A percentile compares a stretch with the other conserved stretches of the same genome.
phyloP scores from a whole-genome alignment of 2,329 filamentous ascomycete genomes.

The Calonectria pseudoreteaudii region DNA sequence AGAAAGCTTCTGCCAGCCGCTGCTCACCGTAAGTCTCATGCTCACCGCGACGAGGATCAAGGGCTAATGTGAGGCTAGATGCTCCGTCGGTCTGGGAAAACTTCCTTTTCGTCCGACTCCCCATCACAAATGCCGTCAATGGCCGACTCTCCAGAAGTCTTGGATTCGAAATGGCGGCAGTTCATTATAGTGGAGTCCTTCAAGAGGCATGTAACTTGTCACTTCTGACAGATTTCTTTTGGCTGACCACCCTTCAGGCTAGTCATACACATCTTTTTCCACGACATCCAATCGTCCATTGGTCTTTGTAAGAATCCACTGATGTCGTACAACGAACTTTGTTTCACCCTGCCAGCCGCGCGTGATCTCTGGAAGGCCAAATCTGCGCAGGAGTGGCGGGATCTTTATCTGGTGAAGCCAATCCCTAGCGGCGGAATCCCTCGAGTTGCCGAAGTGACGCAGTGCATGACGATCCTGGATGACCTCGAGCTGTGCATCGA shows the following conservation, averaged over 20 bases:
- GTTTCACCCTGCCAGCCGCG: slow-evolving; percentile 35
- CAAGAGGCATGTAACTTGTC: slow-evolving; percentile 33
- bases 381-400: slow-evolving; percentile 34
- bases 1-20: slow-evolving; percentile 31
- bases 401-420: slow-evolving; percentile 29
- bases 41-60: background rate
- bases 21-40: slow-evolving; percentile 32
- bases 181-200: slow-evolving; percentile 35
- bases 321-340: slow-evolving; percentile 39
- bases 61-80: slow-evolving; percentile 25
- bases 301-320: slow-evolving; percentile 34
- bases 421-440: slow-evolving; percentile 25
- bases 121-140: slow-evolving; percentile 25
- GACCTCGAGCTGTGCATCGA: slow-evolving; percentile 35
- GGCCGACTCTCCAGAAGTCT: slow-evolving; percentile 28
- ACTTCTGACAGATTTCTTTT: background rate
- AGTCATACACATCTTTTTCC: slow-evolving; percentile 37
- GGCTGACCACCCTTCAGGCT: slow-evolving; percentile 33
- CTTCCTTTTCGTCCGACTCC: slow-evolving; percentile 34
- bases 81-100: slow-evolving; percentile 36
- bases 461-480: slow-evolving; percentile 29
- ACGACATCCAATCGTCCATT: slow-evolving; percentile 40
- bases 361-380: slow-evolving; percentile 37
- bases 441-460: slow-evolving; percentile 34
- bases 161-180: slow-evolving; percentile 38